Conservation (phyloP, 495 filamentous ascomycete genomes). For the Hyaloscypha hepaticicola region DNA sequence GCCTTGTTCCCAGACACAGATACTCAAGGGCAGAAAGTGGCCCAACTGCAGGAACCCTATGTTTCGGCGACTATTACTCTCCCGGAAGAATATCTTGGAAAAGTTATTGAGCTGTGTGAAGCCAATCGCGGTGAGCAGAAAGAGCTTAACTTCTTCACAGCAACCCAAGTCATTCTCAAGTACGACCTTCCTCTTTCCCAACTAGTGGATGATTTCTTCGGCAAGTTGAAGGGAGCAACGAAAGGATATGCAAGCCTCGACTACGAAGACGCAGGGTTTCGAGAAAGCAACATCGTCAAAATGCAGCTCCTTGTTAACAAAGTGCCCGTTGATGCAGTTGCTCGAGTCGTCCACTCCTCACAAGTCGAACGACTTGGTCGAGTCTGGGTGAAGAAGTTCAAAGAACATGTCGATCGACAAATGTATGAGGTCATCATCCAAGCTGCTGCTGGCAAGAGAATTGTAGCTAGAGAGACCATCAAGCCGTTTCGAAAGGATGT, state of each 20-base stretch:
- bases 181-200: constrained; percentile 86
- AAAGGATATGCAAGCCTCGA: constrained; percentile 76
- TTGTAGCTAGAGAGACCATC: constrained; percentile 91
- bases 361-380: constrained; percentile 75
- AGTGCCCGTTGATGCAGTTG: constrained; percentile 88
- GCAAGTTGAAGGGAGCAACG: constrained; percentile 88
- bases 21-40: constrained; percentile 54
- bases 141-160: constrained; percentile 83
- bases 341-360: constrained; percentile 78
- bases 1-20: constrained; percentile 81
- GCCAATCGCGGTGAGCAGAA: constrained; percentile 82
- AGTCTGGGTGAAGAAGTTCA: constrained; percentile 94
- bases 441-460: constrained; percentile 76
- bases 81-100: constrained; percentile 90
- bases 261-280: constrained; percentile 93
- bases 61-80: constrained; percentile 85
- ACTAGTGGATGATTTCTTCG: constrained; percentile 95
- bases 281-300: constrained; percentile 77
- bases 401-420: constrained; percentile 92
- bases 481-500: constrained; percentile 97
- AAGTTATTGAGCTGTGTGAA: constrained; percentile 94
- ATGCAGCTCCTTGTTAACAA: constrained; percentile 93
- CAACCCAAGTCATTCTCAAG: constrained; percentile 93
- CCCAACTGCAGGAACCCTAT: constrained; percentile 77
- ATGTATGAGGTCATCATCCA: constrained; percentile 97